A percentile compares a stretch with the other conserved stretches of the same genome.
These are phyloP conservation scores for Arthrobotrys entomopaga DNA, from an alignment of 2,329 filamentous ascomycete species.

Conservation along the genomic window DNA sequence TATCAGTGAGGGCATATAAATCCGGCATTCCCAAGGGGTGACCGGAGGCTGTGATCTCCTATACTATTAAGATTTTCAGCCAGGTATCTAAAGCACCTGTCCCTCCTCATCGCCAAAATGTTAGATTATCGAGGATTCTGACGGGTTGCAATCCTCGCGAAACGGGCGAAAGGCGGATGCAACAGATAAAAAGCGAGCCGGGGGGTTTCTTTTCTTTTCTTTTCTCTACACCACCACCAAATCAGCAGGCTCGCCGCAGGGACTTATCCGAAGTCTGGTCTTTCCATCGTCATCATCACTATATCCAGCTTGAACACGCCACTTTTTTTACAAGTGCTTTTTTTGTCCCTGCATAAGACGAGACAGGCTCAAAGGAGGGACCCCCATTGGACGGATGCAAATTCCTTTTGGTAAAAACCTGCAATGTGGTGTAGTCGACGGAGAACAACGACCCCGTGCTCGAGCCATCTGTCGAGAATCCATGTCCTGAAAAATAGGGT, in stretches of 20 bases:
- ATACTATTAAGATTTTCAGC: slow-evolving; percentile 21
- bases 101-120: slow-evolving; percentile 39
- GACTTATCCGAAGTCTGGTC: neutral
- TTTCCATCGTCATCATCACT: neutral
- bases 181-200: slow-evolving; percentile 13
- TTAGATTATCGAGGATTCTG: slow-evolving; percentile 37
- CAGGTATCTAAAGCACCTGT: slow-evolving; percentile 1
- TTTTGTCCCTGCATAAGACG: slow-evolving; percentile 25
- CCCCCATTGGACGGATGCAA: neutral
- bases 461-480: slow-evolving; percentile 18
- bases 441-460: slow-evolving; percentile 8
- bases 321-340: neutral
- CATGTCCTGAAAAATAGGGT: slow-evolving; percentile 1
- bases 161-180: slow-evolving; percentile 20
- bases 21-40: slow-evolving; percentile 11
- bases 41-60: slow-evolving; percentile 29
- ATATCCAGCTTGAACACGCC: neutral
- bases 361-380: neutral
- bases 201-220: slow-evolving; percentile 4
- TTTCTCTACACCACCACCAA: slow-evolving; percentile 2
- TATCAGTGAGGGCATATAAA: neutral
- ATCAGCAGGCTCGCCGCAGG: slow-evolving; percentile 10
- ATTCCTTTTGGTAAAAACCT: slow-evolving; percentile 4
- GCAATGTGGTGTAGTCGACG: neutral
- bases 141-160: slow-evolving; percentile 11